Base-by-base conservation (phyloP, 306 rosid genomes). In the Herpetospermum pedunculosum region DNA sequence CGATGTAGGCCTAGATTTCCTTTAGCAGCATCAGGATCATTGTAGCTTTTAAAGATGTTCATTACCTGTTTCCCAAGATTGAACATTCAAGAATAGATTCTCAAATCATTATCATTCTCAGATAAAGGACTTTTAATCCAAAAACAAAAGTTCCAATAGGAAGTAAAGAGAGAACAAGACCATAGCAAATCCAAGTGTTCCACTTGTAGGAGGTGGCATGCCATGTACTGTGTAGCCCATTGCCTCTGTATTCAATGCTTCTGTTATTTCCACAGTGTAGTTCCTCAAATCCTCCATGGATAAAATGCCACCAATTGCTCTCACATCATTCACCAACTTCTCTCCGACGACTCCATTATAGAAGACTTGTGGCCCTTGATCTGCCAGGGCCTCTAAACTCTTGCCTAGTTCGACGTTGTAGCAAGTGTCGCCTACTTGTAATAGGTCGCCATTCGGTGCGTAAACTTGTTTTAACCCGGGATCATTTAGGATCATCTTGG, bases 171-270 rank as follows among this genome's bases (percentile, higher is more conserved):
- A 28, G 72, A 48, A 57, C 76, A 67, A 82, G 1, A 90, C 98
- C 88, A 89, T 70, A 46, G 96, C 80, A 79, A 91, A 83, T 73
- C 87, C 89, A 0, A 93, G 83, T 11, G 96, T 93, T 83, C 98
- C 98, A 75, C 92, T 88, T 62, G 98, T 91, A 79, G 97, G 98
- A 72, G 94, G 97, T 4, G 97, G 97, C 97, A 94, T 94, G 84
- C 97, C 98, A 65, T 81, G 43, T 48, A 94, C 37, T 35, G 88
- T 86, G 83, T 87, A 86, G 68, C 94, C 96, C 92, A 81, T 81
- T 57, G 75, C 87, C 76, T 91, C 73, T 15, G 72, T 83, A 41
- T 85, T 75, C 85, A 80, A 25, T 75, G 97, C 87, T 77, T 87
- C 88, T 9, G 81, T 87, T 70, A 85, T 77, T 34, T 89, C 80